phyloP scores from a whole-genome alignment of 441 rosid genomes.

The Codiaeum variegatum region DNA sequence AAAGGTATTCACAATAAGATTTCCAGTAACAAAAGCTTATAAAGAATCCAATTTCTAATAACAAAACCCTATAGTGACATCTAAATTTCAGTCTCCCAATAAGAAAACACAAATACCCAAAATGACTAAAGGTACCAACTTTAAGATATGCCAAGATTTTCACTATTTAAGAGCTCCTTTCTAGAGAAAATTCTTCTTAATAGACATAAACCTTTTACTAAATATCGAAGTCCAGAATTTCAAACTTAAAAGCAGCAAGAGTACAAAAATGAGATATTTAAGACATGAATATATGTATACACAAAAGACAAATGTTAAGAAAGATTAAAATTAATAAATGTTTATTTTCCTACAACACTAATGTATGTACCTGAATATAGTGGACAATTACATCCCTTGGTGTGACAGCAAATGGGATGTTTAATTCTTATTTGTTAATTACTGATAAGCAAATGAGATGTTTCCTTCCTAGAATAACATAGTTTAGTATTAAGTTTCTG shows the following conservation, averaged over 20 bases:
- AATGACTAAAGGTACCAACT: not conserved
- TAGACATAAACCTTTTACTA: slow-evolving; percentile 8
- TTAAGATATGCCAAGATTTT: not conserved
- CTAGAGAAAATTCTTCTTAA: not conserved
- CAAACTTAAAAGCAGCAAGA: slow-evolving; percentile 11
- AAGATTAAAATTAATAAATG: too few relatives aligned
- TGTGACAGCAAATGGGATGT: too few relatives aligned
- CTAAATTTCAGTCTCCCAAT: not conserved
- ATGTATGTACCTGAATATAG: too few relatives aligned
- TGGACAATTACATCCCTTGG: too few relatives aligned
- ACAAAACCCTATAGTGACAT: not conserved
- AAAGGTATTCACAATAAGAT: not conserved
- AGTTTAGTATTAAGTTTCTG: too few relatives aligned
- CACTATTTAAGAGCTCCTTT: not conserved
- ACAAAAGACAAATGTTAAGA: not conserved
- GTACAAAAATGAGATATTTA: slow-evolving; percentile 1
- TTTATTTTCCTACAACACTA: too few relatives aligned
- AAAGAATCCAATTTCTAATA: not conserved
- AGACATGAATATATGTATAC: not conserved
- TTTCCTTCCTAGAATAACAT: too few relatives aligned
- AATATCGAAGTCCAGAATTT: slow-evolving; percentile 19
- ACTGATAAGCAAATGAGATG: too few relatives aligned
- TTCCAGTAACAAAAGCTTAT: slow-evolving; percentile 4
- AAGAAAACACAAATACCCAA: not conserved
- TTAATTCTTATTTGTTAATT: too few relatives aligned